Conservation (phyloP, 371 early-diverging fungal species). For the Batkoa obscura region DNA sequence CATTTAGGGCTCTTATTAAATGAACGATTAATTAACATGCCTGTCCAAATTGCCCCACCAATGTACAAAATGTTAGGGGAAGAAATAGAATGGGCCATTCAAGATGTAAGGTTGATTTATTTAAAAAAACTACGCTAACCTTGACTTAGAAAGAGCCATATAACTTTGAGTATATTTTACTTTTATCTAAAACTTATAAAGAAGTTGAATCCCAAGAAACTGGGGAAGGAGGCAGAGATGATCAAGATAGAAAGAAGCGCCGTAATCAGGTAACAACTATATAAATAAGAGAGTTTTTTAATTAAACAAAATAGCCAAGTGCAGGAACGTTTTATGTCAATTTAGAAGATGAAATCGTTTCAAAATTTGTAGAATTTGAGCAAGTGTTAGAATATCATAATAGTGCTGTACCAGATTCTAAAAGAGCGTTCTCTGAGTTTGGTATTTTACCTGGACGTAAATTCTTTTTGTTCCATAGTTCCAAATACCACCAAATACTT, state of each 20-base stretch:
- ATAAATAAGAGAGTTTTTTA: background rate
- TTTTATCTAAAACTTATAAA: constrained; percentile 64
- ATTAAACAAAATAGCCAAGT: constrained; percentile 10
- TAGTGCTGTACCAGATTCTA: constrained; percentile 43
- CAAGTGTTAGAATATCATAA: constrained; percentile 51
- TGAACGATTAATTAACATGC: constrained; percentile 91
- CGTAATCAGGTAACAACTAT: constrained; percentile 18
- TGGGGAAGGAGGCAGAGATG: constrained; percentile 7
- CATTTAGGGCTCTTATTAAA: constrained; percentile 28
- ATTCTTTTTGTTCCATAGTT: constrained; percentile 43
- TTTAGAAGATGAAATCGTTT: constrained; percentile 80
- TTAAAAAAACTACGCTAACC: background rate
- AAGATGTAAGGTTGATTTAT: constrained; percentile 24
- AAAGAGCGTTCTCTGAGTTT: constrained; percentile 62
- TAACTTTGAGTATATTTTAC: constrained; percentile 59
- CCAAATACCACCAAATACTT: constrained; percentile 33
- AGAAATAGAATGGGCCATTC: constrained; percentile 57
- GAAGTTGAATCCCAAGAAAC: constrained; percentile 52
- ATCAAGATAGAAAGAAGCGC: constrained; percentile 20
- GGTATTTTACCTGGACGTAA: constrained; percentile 64
- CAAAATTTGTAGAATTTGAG: constrained; percentile 27
- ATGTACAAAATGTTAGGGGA: constrained; percentile 74
- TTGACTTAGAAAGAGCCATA: constrained; percentile 38
- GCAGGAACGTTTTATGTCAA: constrained; percentile 55
- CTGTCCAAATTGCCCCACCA: constrained; percentile 73